Conservation (phyloP, 148 eudicot genomes). For the Mesembryanthemum crystallinum region DNA sequence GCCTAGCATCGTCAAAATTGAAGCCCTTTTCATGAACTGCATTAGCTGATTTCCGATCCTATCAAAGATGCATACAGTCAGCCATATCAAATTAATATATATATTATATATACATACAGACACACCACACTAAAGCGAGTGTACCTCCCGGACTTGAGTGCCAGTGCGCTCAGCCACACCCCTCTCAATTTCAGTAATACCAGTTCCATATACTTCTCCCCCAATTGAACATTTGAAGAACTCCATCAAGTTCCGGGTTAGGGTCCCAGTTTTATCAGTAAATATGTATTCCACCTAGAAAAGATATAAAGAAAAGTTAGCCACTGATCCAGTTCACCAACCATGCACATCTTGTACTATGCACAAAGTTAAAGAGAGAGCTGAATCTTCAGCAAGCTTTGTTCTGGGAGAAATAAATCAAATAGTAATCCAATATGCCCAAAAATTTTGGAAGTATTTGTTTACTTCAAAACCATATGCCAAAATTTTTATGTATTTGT, state of each 20-base stretch:
- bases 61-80: constrained; percentile 19
- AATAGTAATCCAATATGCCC: neutral
- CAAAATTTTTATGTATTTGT: constrained; percentile 13
- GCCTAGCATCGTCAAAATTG: constrained; percentile 85
- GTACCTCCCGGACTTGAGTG: constrained; percentile 55
- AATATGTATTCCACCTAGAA: constrained; percentile 92
- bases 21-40: constrained; percentile 78
- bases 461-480: constrained; percentile 34
- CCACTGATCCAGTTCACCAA: constrained; percentile 4
- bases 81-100: constrained; percentile 4
- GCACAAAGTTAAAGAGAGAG: neutral
- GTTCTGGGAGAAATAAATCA: neutral
- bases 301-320: constrained; percentile 23
- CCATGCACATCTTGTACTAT: neutral
- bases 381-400: neutral
- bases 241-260: constrained; percentile 96
- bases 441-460: neutral
- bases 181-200: constrained; percentile 85
- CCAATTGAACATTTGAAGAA: constrained; percentile 98
- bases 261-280: constrained; percentile 94
- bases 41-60: constrained; percentile 54
- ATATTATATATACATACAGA: neutral
- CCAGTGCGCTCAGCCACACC: constrained; percentile 82
- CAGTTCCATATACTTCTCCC: constrained; percentile 90
- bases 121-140: neutral